These are phyloP conservation scores for Butyriboletus appendiculatus DNA, from an alignment of 1,284 basidiomycete species.

Conservation along the genomic window DNA sequence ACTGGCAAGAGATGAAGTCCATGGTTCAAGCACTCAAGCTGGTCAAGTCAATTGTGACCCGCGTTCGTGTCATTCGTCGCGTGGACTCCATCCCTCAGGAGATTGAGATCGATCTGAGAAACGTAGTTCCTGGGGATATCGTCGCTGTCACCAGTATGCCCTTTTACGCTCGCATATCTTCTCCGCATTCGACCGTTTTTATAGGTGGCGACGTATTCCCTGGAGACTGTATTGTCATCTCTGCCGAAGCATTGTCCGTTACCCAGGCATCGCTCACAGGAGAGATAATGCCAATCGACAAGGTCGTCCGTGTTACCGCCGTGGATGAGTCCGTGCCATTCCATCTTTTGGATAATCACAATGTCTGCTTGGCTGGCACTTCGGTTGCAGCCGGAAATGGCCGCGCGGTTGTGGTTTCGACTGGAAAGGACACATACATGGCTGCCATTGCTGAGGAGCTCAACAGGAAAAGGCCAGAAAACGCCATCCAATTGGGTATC, in stretches of 20 bases:
- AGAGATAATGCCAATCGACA: conserved; percentile 33
- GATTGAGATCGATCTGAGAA: conserved; percentile 30
- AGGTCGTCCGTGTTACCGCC: conserved; percentile 17
- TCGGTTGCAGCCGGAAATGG: conserved; percentile 34
- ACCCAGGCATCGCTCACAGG: conserved; percentile 35
- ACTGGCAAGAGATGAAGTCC: conserved; percentile 35
- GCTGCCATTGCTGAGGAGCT: conserved; percentile 35
- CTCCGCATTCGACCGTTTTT: neutral
- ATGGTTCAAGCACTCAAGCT: conserved; percentile 36
- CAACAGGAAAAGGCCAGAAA: conserved; percentile 33
- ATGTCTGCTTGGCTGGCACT: conserved; percentile 34
- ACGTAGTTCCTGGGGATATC: conserved; percentile 33
- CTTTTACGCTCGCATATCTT: neutral
- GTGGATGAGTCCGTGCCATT: conserved; percentile 22
- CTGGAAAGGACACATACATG: conserved; percentile 35
- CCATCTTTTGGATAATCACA: conserved; percentile 30
- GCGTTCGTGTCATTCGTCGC: conserved; percentile 33
- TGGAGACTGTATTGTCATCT: conserved; percentile 34
- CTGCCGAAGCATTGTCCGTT: conserved; percentile 31
- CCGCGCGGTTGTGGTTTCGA: conserved; percentile 32
- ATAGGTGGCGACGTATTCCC: conserved; percentile 35
- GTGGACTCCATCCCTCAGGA: conserved; percentile 22
- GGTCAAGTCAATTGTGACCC: conserved; percentile 35
- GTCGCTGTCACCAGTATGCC: conserved; percentile 31
- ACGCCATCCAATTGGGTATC: conserved; percentile 32